Evolutionary conservation across 768 basidiomycete species (phyloP).

Genomic region (Tulasnella sp.): DNA sequence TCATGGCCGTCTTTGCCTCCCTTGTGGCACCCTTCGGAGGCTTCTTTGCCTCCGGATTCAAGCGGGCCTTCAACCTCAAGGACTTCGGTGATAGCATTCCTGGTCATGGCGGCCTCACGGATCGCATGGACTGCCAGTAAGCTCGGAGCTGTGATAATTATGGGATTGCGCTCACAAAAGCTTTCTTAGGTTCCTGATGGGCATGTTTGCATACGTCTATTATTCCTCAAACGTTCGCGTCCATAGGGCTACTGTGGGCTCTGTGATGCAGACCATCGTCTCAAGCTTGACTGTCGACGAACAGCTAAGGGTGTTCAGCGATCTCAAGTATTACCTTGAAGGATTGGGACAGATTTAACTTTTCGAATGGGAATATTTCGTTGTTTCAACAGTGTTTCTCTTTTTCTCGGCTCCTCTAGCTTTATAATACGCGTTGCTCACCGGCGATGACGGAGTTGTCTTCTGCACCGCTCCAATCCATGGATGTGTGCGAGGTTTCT

Average conservation of each 20-base stretch:
- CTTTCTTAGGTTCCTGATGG: conserved; percentile 81
- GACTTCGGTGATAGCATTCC: conserved; percentile 98
- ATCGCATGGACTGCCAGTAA: conserved; percentile 99
- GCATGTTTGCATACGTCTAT: conserved; percentile 94
- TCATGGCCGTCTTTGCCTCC: conserved; percentile 88
- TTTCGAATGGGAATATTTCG: not conserved
- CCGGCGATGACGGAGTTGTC: not conserved
- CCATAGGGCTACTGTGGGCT: conserved; percentile 77
- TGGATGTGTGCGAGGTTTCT: not conserved
- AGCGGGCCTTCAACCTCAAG: conserved; percentile 97
- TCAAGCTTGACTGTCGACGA: conserved; percentile 74
- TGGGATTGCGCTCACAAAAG: not conserved
- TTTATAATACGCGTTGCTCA: not conserved
- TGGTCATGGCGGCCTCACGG: conserved; percentile 98
- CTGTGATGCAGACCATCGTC: conserved; percentile 81
- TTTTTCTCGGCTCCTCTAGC: not conserved
- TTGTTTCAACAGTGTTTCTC: not conserved
- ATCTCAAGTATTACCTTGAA: conserved; percentile 45
- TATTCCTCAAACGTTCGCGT: conserved; percentile 83
- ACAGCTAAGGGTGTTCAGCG: conserved; percentile 74
- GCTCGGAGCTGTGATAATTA: conserved; percentile 27
- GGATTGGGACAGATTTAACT: conserved; percentile 21
- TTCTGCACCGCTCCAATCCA: not conserved
- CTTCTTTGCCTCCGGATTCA: conserved; percentile 99
- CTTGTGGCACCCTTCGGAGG: conserved; percentile 98